Evolutionary conservation across 2,329 filamentous ascomycete genomes (phyloP), one percentile per base, ranked within the genome.

Genomic region (Arthrobotrys sinensis): DNA sequence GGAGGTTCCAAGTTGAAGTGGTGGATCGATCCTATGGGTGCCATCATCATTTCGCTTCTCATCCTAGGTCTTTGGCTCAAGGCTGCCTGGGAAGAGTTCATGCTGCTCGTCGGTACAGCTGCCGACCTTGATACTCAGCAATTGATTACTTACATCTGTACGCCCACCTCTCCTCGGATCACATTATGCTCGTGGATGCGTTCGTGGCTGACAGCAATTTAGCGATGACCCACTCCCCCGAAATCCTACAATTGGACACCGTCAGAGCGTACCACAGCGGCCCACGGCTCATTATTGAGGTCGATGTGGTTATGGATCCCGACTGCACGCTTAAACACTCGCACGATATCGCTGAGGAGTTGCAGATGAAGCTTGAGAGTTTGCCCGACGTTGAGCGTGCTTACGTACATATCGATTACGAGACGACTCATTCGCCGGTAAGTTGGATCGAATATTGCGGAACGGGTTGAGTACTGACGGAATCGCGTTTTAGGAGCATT

Each of bases 381-480:
- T 85, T 99, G 80, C 95, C 96, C 0, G 91, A 97, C 83, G 91
- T 98, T 8, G 96, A 98, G 88, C 87, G 96, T 76, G 94, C 94
- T 0, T 98, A 97, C 83, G 96, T 98, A 19, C 96, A 99, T 84
- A 94, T 97, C 16, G 96, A 99, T 84, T 98, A 96, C 82, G 96
- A 98, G 86, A 97, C 94, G 3, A 94, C 92, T 16, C 96, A 98
- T 85, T 94, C 96, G 84, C 95, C 95, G 0, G 76, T 79, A 79
- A 55, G 76, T 78, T 75, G 12, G 36, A 36, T 3, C 6, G 10
- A 19, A n/a, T 14, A n/a, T 21, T 36, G 10, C 36, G 8, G 8
- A 53, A 8, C 38, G n/a, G 4, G 21, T 11, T 7, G 7, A 55
- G 28, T 68, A 46, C 76, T 79, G 34, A 73, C 40, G 16, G 11